Evolutionary conservation across 208 protist genomes (phyloP).

Genomic region (Plasmodiophora brassicae): DNA sequence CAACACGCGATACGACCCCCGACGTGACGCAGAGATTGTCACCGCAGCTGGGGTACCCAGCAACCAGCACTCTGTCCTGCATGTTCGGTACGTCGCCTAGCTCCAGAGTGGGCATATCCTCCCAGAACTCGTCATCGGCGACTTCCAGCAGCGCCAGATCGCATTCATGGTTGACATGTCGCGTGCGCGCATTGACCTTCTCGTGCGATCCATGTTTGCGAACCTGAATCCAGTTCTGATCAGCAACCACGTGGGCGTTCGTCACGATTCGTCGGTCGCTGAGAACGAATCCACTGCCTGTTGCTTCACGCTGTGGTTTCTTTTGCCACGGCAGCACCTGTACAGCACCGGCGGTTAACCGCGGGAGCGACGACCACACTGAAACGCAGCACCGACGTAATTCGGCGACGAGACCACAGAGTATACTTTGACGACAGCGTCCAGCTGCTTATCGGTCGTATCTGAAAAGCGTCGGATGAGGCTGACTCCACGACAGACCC

Average conservation of each 20-base stretch:
- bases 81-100: slow-evolving; percentile 44
- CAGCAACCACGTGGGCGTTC: slow-evolving; percentile 51
- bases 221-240: slow-evolving; percentile 37
- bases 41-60: slow-evolving; percentile 15
- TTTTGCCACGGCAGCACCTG: slow-evolving; percentile 46
- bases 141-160: slow-evolving; percentile 48
- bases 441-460: background rate
- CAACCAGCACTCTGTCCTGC: slow-evolving; percentile 43
- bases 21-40: slow-evolving; percentile 11
- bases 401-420: slow-evolving; percentile 22
- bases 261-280: slow-evolving; percentile 41
- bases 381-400: background rate
- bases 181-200: slow-evolving; percentile 29
- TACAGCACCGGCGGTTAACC: background rate
- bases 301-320: slow-evolving; percentile 44
- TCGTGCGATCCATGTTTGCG: slow-evolving; percentile 39
- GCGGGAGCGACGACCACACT: background rate
- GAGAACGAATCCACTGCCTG: slow-evolving; percentile 48
- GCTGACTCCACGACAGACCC: no score
- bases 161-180: slow-evolving; percentile 44
- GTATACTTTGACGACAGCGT: background rate
- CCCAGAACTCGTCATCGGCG: slow-evolving; percentile 45
- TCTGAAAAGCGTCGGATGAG: no score
- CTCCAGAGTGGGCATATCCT: slow-evolving; percentile 22
- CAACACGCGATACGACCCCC: background rate